A percentile compares a stretch with the other conserved stretches of the same genome.
phyloP scores from a whole-genome alignment of 176 grass and related monocot genomes.

The Hordeum vulgare region DNA sequence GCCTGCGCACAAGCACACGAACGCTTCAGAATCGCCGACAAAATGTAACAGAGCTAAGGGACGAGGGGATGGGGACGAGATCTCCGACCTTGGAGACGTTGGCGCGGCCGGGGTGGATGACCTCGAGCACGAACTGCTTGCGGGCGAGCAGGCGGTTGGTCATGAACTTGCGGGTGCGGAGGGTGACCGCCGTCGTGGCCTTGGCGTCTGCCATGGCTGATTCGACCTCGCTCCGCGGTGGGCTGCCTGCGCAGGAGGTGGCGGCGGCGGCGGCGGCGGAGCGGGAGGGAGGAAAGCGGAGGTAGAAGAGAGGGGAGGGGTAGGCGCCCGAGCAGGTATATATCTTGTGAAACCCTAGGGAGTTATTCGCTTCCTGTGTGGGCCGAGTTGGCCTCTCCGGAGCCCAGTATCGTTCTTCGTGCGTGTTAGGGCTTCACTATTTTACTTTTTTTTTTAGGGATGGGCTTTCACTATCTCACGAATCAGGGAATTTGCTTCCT shows the following conservation, averaged over 20 bases:
- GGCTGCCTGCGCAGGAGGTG: neutral
- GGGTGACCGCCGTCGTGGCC: conserved; percentile 45
- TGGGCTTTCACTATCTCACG: neutral
- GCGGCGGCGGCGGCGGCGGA: neutral
- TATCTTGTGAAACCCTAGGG: conserved; percentile 42
- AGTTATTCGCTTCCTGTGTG: neutral
- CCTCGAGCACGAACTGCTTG: conserved; percentile 96
- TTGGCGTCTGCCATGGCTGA: conserved; percentile 68
- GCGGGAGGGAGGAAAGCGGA: neutral
- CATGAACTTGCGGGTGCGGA: conserved; percentile 97
- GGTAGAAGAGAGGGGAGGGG: neutral
- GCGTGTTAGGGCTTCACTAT: neutral
- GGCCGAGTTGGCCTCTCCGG: neutral
- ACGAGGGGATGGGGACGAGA: neutral
- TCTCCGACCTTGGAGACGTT: conserved; percentile 88
- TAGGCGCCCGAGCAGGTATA: neutral
- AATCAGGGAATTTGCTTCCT: neutral
- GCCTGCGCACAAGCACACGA: conserved; percentile 11
- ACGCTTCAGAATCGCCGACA: neutral
- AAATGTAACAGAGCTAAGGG: neutral
- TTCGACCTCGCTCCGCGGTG: conserved; percentile 10
- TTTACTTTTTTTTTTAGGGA: too few species aligned
- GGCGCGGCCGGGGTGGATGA: conserved; percentile 81
- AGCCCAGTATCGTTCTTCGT: neutral
- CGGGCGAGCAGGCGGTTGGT: conserved; percentile 87